Percentiles rank a stretch among this genome's conserved stretches.
Evolutionary conservation across 371 early-diverging fungal genomes (phyloP).

Genomic region (Fennellomyces sp.): DNA sequence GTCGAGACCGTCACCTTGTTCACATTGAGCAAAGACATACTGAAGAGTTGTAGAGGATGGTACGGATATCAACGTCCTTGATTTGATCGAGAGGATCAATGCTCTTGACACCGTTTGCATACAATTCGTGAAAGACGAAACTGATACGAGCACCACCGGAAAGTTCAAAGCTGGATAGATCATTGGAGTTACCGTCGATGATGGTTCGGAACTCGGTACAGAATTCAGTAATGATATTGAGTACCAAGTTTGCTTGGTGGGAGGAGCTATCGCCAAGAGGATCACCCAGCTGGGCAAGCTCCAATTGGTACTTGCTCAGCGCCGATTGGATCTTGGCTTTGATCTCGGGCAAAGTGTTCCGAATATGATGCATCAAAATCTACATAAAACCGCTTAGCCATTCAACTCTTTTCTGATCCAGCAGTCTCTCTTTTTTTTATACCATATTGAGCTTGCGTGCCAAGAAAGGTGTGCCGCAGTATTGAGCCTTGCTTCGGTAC

Average conservation of each 20-base stretch:
- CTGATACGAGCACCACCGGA: conserved; percentile 98
- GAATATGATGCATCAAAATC: conserved; percentile 89
- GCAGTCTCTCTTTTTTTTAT: not conserved
- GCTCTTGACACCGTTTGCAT: conserved; percentile 84
- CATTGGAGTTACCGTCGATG: conserved; percentile 94
- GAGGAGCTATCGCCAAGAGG: conserved; percentile 68
- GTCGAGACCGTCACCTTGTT: not conserved
- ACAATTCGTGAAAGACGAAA: conserved; percentile 98
- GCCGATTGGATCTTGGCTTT: conserved; percentile 92
- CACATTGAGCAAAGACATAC: conserved; percentile 40
- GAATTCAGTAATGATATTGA: conserved; percentile 97
- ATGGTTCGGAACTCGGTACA: conserved; percentile 93
- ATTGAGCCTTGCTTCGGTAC: conserved; percentile 95
- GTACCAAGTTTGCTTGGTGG: conserved; percentile 78
- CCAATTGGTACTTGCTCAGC: conserved; percentile 81
- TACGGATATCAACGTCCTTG: conserved; percentile 98
- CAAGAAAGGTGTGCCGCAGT: conserved; percentile 99
- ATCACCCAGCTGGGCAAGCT: conserved; percentile 90
- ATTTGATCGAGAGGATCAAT: conserved; percentile 98
- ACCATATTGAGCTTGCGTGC: conserved; percentile 92
- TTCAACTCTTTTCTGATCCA: too few relatives aligned
- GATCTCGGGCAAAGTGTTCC: conserved; percentile 96
- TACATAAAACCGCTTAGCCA: not conserved
- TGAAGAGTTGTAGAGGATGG: conserved; percentile 97
- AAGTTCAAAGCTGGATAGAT: conserved; percentile 92